phyloP scores from a whole-genome alignment of 2,329 filamentous ascomycete species.

The Ophiostoma sp. region DNA sequence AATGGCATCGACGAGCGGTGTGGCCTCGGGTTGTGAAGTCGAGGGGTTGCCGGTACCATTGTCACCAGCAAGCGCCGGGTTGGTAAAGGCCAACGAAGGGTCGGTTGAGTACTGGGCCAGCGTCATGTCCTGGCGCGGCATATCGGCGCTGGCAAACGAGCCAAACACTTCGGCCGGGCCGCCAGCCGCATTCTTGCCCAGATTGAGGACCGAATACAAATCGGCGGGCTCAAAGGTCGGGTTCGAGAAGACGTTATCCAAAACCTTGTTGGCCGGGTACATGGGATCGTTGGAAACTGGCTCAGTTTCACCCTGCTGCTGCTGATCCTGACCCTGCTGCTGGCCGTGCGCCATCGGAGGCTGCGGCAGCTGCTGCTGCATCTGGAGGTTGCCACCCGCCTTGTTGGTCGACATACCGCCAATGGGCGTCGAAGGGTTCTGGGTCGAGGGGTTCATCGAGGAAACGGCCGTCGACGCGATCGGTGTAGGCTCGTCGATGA shows the following conservation, averaged over 20 bases:
- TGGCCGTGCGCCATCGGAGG: background rate
- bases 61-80: background rate
- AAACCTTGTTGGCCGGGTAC: conserved; percentile 33
- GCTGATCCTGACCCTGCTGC: conserved; percentile 16
- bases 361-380: conserved; percentile 16
- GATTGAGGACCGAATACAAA: conserved; percentile 36
- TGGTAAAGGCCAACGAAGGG: background rate
- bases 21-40: conserved; percentile 11
- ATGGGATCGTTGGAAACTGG: conserved; percentile 8
- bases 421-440: conserved; percentile 3
- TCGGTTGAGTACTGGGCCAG: conserved; percentile 26
- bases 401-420: background rate
- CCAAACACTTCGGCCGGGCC: conserved; percentile 22
- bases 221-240: conserved; percentile 41
- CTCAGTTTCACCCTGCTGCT: too few species aligned
- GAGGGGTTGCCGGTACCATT: background rate
- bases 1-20: conserved; percentile 43
- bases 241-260: conserved; percentile 43
- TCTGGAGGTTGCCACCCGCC: background rate
- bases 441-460: background rate
- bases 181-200: conserved; percentile 25
- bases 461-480: conserved; percentile 5
- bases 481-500: conserved; percentile 24
- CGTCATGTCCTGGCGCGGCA: conserved; percentile 30
- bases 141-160: conserved; percentile 24